Evolutionary conservation across 805 yeast genomes (phyloP), one percentile per base, ranked within the genome.

Genomic region (Sugiyamaella valdiviana): DNA sequence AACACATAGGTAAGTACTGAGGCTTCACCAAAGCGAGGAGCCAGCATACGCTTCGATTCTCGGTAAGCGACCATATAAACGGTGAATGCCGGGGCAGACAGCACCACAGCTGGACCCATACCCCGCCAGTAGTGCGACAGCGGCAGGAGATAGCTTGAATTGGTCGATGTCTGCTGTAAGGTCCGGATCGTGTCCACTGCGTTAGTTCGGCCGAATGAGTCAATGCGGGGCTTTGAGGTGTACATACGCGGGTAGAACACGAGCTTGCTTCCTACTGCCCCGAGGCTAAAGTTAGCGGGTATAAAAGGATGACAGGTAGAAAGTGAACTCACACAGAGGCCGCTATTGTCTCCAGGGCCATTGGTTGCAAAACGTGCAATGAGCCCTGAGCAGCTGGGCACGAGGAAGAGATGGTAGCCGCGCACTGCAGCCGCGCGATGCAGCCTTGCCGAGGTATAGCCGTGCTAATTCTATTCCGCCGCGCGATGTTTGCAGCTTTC

Each of bases 71-170:
- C 71, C 48, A 71, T 57, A 52, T 70, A 70, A 9, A 68, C 61
- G 19, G 72, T 63, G 55, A 66, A 68, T 5, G 74, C 74, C 1
- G 75, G 75, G 2, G 72, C 68, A 17, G 69, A 63, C 24, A 71
- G 58, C 5, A 59, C 61, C 19, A 69, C 61, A 9, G 72, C 61
- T 0, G 72, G 70, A 2, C 66, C 54, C 22, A 70, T 56, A 0
- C 75, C 75, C 16, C 72, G 56, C 68, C 70, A 70, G 53, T 67
- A 68, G 36, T 67, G 63, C 17, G 57, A 55, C 19, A 71, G 36
- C 6, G 75, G 73, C 47, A 71, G 52, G 26, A 59, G 52, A 53
- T 63, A 62, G 51, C 66, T 57, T 40, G 63, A 61, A 24, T 63
- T 63, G 6, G 65, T 57, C 9, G 74, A 66, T 2, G 75, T 70